Percentiles rank a stretch among this genome's conserved stretches.
These are phyloP conservation scores for Plantago elongata DNA, from an alignment of 257 asterid species.

Conservation along the genomic window DNA sequence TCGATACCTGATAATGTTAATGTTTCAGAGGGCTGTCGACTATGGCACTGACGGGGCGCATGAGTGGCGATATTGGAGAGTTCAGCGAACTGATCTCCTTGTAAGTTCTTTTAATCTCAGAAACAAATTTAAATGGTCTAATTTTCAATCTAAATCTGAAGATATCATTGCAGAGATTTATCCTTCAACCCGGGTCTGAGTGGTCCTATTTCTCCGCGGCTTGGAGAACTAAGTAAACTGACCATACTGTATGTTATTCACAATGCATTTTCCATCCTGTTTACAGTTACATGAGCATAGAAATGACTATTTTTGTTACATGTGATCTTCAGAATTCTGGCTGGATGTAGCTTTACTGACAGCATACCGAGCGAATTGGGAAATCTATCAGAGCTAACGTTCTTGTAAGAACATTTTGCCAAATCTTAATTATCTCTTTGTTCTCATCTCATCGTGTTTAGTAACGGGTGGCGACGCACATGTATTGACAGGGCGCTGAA, in stretches of 20 bases:
- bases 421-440: not conserved
- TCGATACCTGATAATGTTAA: not conserved
- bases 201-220: conserved; percentile 74
- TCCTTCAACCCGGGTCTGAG: conserved; percentile 82
- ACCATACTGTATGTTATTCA: conserved; percentile 58
- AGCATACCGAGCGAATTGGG: conserved; percentile 78
- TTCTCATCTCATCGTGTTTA: not conserved
- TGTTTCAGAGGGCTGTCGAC: conserved; percentile 74
- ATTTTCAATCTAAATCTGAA: conserved; percentile 8
- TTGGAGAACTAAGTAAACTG: conserved; percentile 72
- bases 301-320: conserved; percentile 1
- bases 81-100: conserved; percentile 67
- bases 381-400: conserved; percentile 69
- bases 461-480: not conserved
- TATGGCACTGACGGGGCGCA: conserved; percentile 70
- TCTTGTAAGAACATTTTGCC: conserved; percentile 53
- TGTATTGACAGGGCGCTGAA: conserved; percentile 70
- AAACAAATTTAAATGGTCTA: not conserved
- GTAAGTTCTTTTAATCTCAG: conserved; percentile 41
- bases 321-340: conserved; percentile 62
- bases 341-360: conserved; percentile 86
- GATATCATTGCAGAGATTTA: conserved; percentile 57
- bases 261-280: not conserved
- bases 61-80: conserved; percentile 82
- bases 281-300: not conserved